Percentiles rank a stretch among this genome's conserved stretches.
Conservation (phyloP, 2,329 filamentous ascomycete species). For the Trichoderma sp. region DNA sequence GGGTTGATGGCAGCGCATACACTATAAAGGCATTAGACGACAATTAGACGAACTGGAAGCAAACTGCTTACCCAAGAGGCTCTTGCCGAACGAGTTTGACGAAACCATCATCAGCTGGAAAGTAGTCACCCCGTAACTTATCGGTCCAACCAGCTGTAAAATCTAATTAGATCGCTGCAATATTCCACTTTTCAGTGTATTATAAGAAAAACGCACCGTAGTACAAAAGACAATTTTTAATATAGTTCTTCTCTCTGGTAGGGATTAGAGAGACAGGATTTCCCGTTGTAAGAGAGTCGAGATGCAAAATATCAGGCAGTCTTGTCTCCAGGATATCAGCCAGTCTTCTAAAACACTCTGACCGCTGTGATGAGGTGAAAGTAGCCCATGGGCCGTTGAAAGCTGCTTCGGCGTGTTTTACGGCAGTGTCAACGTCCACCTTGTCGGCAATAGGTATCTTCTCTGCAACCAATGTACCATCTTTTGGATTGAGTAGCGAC, state of each 20-base stretch:
- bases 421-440: not conserved
- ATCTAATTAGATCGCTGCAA: not conserved
- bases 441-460: not conserved
- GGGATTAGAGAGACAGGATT: not conserved
- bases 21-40: not conserved
- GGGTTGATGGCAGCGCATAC: not conserved
- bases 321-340: slow-evolving; percentile 7
- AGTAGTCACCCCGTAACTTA: not conserved
- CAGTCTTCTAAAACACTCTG: not conserved
- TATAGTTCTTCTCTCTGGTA: slow-evolving; percentile 2
- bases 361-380: not conserved
- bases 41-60: fast-evolving
- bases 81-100: slow-evolving; percentile 1
- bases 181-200: fast-evolving
- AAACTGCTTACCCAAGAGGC: not conserved
- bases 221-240: slow-evolving; percentile 4
- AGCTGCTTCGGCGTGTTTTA: not conserved
- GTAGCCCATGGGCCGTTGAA: not conserved
- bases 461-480: not conserved
- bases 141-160: not conserved
- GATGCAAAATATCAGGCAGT: not conserved
- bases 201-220: not conserved
- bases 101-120: not conserved
- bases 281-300: not conserved
- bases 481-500: not conserved